Base-by-base conservation (phyloP, 371 early-diverging fungal species). In the Rhizopus sp. region DNA sequence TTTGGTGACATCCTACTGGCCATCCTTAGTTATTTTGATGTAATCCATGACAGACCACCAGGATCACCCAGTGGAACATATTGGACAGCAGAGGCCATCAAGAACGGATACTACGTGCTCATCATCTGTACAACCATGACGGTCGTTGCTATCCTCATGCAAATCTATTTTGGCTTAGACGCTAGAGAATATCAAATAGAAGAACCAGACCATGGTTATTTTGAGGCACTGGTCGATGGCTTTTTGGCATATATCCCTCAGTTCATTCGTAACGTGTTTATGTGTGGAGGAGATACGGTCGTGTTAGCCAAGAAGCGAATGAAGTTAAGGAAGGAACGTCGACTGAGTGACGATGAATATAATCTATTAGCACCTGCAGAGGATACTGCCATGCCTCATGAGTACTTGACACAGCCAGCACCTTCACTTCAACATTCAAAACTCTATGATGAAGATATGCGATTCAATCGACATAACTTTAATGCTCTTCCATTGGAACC, bases 171-270 rank as follows among this genome's bases (percentile, higher is more conserved):
- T 63, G 75, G 75, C 1, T 55, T 69, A 29, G 39, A 55, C 42
- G 62, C 44, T 2, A 62, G 48, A 35, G 60, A 56, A 15, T 50
- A 65, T 34, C 49, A 59, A 49, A 53, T 29, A 31, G 55, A 58
- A 33, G 55, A 59, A 16, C 54, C 58, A 9, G 63, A 68, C 1
- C 44, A 64, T 46, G 52, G 58, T 32, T 66, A 68, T 3, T 71
- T 70, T 62, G 65, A 55, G 35, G 80, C 80, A 3, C 46, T 80
- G 32, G 47, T 66, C 1, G 80, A 80, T 59, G 71, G 66, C 34
- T 77, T 69, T 29, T 52, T 80, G 34, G 51, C 68, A 1, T 80
- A 74, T 47, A 67, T 80, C 15, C 80, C 80, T 16, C 69, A 77
- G 46, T 77, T 80, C 54, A 40, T 80, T 15, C 48, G 54, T 9